Conservation (phyloP, 1,284 basidiomycete genomes). For the Sutorius eximius region DNA sequence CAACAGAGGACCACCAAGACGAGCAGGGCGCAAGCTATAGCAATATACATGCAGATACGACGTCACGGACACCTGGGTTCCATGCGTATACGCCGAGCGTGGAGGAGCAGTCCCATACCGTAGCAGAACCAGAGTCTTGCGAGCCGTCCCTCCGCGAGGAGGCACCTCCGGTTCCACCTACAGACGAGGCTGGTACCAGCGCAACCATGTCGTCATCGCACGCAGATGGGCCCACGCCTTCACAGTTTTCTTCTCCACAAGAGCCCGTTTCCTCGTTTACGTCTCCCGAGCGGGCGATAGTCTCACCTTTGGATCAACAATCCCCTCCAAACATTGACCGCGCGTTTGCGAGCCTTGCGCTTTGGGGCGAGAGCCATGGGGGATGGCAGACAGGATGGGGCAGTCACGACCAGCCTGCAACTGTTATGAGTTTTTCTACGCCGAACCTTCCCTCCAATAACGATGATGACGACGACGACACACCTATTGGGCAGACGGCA, state of each 20-base stretch:
- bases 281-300: slow-evolving; percentile 37
- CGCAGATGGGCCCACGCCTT: slow-evolving; percentile 11
- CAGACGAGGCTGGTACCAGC: slow-evolving; percentile 9
- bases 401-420: slow-evolving; percentile 30
- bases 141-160: slow-evolving; percentile 9
- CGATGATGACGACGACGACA: slow-evolving; percentile 71
- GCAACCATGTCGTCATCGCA: slow-evolving; percentile 3
- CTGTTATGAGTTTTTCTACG: slow-evolving; percentile 13
- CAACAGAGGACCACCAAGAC: slow-evolving; percentile 40
- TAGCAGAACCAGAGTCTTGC: slow-evolving; percentile 13
- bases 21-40: slow-evolving; percentile 31
- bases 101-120: slow-evolving; percentile 16
- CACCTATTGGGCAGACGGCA: slow-evolving; percentile 61
- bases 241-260: slow-evolving; percentile 21
- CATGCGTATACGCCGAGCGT: slow-evolving; percentile 21
- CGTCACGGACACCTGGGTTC: slow-evolving; percentile 29
- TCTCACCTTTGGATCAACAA: slow-evolving; percentile 54
- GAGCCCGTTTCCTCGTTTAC: slow-evolving; percentile 24
- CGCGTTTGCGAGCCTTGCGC: slow-evolving; percentile 57
- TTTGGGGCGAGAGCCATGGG: slow-evolving; percentile 59
- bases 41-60: slow-evolving; percentile 11
- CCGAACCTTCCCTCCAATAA: slow-evolving; percentile 20
- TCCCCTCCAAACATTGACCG: slow-evolving; percentile 40
- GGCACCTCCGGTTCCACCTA: slow-evolving; percentile 1
- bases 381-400: slow-evolving; percentile 55